Evolutionary conservation across 192 early-diverging fungal species (phyloP).

Genomic region (Coemansia sp.): DNA sequence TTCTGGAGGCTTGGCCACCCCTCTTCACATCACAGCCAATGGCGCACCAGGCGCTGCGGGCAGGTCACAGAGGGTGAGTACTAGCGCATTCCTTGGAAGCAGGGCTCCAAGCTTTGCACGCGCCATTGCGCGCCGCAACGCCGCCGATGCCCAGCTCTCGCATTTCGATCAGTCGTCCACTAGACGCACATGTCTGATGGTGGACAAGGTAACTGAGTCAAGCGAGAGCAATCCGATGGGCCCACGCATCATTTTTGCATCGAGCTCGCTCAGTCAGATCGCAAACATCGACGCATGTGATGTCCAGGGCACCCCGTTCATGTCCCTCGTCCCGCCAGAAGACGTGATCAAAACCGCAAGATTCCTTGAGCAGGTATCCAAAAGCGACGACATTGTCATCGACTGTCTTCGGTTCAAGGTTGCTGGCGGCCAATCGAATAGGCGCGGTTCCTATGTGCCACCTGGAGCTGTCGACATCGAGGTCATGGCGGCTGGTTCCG

Average conservation of each 20-base stretch:
- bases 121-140: not conserved
- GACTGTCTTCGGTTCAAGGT: not conserved
- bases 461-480: conserved; percentile 13
- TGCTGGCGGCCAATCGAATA: not conserved
- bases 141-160: not conserved
- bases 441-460: not conserved
- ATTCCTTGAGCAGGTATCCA: conserved; percentile 14
- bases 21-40: not conserved
- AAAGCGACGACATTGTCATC: conserved; percentile 4
- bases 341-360: conserved; percentile 13
- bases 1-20: no score
- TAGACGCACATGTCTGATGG: conserved; percentile 26
- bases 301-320: conserved; percentile 22
- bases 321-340: conserved; percentile 16
- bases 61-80: not conserved
- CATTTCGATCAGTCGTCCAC: not conserved
- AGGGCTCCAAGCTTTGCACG: not conserved
- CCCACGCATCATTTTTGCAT: conserved; percentile 27
- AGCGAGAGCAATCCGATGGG: conserved; percentile 9
- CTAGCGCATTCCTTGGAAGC: not conserved
- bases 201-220: not conserved
- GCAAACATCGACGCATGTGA: conserved; percentile 19
- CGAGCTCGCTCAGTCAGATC: conserved; percentile 20
- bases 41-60: not conserved
- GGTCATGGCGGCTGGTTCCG: conserved; percentile 29